Percentiles rank a stretch among this genome's conserved stretches.
phyloP scores from a whole-genome alignment of 192 early-diverging fungal genomes.

The Blastocladiella britannica region DNA sequence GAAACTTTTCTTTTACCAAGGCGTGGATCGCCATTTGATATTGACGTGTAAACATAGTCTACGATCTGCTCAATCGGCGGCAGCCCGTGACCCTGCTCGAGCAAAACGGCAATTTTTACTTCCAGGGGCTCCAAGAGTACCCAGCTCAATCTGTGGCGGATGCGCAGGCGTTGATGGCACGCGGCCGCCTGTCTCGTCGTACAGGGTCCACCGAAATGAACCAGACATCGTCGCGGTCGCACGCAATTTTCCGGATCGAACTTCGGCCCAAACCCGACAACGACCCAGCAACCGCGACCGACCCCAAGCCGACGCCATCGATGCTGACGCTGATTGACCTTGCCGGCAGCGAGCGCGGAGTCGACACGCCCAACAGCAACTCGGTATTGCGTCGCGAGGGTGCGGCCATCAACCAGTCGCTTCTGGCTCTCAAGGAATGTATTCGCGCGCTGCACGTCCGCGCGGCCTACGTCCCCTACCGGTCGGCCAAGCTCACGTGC shows the following conservation, averaged over 20 bases:
- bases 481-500: slow-evolving; percentile 19
- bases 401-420: slow-evolving; percentile 12
- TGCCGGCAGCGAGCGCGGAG: slow-evolving; percentile 20
- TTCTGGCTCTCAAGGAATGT: slow-evolving; percentile 23
- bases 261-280: slow-evolving; percentile 1
- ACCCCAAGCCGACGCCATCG: too few species aligned
- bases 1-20: not conserved
- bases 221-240: slow-evolving; percentile 13
- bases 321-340: slow-evolving; percentile 15
- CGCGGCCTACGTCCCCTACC: slow-evolving; percentile 13
- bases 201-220: slow-evolving; percentile 21
- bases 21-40: too few species aligned
- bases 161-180: slow-evolving; percentile 4
- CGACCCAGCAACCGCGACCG: not conserved
- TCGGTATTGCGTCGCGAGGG: not conserved
- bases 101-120: slow-evolving; percentile 11
- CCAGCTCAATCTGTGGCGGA: slow-evolving; percentile 6
- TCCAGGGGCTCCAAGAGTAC: slow-evolving; percentile 9
- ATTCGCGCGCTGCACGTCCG: slow-evolving; percentile 15
- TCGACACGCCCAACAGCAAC: slow-evolving; percentile 5
- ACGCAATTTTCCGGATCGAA: slow-evolving; percentile 19
- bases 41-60: slow-evolving; percentile 3
- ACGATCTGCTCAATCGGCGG: slow-evolving; percentile 12
- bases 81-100: slow-evolving; percentile 9
- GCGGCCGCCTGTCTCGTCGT: slow-evolving; percentile 13